Base-by-base conservation (phyloP, 2,329 filamentous ascomycete species). In the Fusarium sp. region DNA sequence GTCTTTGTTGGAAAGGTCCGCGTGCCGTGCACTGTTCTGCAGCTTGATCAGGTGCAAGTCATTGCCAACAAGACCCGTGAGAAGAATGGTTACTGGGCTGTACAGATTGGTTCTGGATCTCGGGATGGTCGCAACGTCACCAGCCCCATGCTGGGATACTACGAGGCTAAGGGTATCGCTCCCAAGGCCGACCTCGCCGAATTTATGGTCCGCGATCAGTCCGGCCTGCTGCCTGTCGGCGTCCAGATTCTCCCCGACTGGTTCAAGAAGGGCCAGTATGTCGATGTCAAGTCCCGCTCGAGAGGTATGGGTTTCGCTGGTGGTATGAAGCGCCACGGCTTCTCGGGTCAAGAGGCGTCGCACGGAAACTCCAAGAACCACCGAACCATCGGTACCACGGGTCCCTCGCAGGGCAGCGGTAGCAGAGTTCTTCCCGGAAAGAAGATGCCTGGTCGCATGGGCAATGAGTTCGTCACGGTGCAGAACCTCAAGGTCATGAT, bases 371-470 rank as follows among this genome's bases (percentile, higher is more conserved):
- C 95, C 81, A 92, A 95, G 86, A 95, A 94, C 80, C 97, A 99
- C 88, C 91, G 97, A 80, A 94, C 94, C 32, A 94, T 98, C 86
- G 97, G 97, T 88, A 96, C 95, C 37, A 89, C 93, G 9, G 97
- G 97, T 82, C 94, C 93, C 70, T 94, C 93, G 77, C 97, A 99
- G 85, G 97, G 97, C 75, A 92, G 93, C 81, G 97, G 97, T 85
- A 97, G 94, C 73, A 91, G 97, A 84, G 96, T 99, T 27, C 87
- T 95, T 81, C 97, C 97, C 0, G 97, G 97, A 70, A 99, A 99
- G 91, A 97, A 95, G 86, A 99, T 99, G 97, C 91, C 97, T 5
- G 97, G 97, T 65, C 91, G 94, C 69, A 98, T 99, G 97, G 97
- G 97, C 74, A 94, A 93, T 75, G 90, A 97, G 83, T 91, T 91